Conservation (phyloP, 768 basidiomycete genomes). For the Tricholomella constricta region DNA sequence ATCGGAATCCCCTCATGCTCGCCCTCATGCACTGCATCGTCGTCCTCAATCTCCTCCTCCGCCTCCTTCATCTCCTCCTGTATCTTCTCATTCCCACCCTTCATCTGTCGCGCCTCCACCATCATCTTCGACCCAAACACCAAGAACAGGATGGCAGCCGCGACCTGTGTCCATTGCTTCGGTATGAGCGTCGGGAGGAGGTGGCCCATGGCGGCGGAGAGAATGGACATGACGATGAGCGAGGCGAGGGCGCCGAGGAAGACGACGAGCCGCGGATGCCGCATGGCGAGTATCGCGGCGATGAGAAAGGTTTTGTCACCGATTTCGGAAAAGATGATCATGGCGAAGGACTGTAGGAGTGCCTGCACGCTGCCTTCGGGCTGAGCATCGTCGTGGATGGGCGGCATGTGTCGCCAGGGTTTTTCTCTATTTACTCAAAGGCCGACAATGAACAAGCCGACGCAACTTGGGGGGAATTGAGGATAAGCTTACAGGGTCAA, state of each 20-base stretch:
- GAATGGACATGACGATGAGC: constrained; percentile 88
- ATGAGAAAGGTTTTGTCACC: constrained; percentile 98
- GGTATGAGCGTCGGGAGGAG: constrained; percentile 86
- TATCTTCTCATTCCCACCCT: constrained; percentile 75
- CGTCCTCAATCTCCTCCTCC: constrained; percentile 91
- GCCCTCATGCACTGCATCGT: constrained; percentile 57
- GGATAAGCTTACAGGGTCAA: no score
- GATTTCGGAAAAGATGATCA: constrained; percentile 93
- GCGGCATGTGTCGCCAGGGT: constrained; percentile 12
- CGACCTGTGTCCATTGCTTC: constrained; percentile 63
- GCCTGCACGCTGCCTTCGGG: constrained; percentile 47
- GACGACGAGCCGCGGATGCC: constrained; percentile 83
- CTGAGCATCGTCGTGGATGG: constrained; percentile 9
- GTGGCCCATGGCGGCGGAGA: constrained; percentile 93
- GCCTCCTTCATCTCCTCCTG: constrained; percentile 95
- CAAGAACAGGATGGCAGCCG: constrained; percentile 83
- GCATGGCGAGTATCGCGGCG: constrained; percentile 82
- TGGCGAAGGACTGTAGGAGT: constrained; percentile 76
- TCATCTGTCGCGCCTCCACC: constrained; percentile 82
- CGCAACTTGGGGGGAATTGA: no score
- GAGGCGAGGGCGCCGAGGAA: constrained; percentile 89
- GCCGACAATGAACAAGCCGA: no score
- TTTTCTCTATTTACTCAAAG: no score
- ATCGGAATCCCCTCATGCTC: constrained; percentile 57
- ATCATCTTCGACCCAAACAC: constrained; percentile 92